Conservation (phyloP, 176 grass and related monocot species). For the Coix lacrymajobi region DNA sequence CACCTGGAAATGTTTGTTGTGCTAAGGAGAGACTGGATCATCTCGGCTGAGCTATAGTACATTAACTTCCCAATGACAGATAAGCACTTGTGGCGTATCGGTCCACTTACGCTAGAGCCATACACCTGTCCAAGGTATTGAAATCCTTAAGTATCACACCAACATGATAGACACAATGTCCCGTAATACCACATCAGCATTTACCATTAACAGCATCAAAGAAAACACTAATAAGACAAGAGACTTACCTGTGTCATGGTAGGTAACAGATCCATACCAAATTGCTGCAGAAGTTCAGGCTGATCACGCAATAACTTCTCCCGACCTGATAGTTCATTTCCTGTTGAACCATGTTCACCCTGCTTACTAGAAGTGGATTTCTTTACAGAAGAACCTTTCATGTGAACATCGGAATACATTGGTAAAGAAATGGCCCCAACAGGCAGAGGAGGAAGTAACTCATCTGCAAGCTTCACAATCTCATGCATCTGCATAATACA, state of each 20-base stretch:
- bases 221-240: not conserved
- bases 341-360: constrained; percentile 30
- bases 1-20: constrained; percentile 91
- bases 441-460: constrained; percentile 76
- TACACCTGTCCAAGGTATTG: constrained; percentile 54
- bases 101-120: constrained; percentile 69
- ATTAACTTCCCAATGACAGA: constrained; percentile 83
- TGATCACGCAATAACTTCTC: constrained; percentile 80
- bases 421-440: constrained; percentile 70
- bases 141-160: not conserved
- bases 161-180: not conserved
- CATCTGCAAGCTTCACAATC: constrained; percentile 82
- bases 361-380: constrained; percentile 51
- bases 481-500: constrained; percentile 62
- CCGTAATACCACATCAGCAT: constrained; percentile 6
- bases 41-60: constrained; percentile 80
- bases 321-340: constrained; percentile 46
- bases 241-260: constrained; percentile 63
- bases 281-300: constrained; percentile 87
- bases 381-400: constrained; percentile 54
- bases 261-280: constrained; percentile 83
- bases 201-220: not conserved
- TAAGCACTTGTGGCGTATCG: constrained; percentile 76
- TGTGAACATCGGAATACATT: constrained; percentile 34
- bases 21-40: constrained; percentile 68